Conservation (phyloP, 495 filamentous ascomycete genomes). For the Penicillium arizonense region DNA sequence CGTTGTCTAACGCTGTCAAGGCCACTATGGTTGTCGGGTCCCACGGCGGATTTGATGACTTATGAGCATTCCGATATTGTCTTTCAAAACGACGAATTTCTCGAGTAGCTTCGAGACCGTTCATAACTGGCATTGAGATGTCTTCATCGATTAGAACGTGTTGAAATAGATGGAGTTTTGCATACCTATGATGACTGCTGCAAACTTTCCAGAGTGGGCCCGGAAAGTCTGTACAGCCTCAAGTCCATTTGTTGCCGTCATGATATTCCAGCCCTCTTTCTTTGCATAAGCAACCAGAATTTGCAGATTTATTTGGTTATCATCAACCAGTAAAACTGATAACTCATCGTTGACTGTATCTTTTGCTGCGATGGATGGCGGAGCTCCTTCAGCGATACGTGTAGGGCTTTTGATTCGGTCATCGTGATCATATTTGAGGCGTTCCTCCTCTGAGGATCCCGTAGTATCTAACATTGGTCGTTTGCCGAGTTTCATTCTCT, state of each 20-base stretch:
- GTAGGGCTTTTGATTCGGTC: too few species aligned
- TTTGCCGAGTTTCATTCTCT: neutral
- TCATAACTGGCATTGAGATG: constrained; percentile 84
- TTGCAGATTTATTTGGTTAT: constrained; percentile 39
- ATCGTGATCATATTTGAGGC: too few species aligned
- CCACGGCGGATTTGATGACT: neutral
- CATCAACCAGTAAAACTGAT: constrained; percentile 35
- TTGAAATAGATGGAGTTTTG: neutral
- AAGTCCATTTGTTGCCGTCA: constrained; percentile 47
- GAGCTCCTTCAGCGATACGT: too few species aligned
- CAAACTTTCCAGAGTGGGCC: constrained; percentile 23
- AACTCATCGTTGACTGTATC: neutral
- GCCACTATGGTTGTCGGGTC: constrained; percentile 27
- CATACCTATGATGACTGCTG: constrained; percentile 51
- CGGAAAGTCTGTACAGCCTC: constrained; percentile 51
- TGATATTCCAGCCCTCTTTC: constrained; percentile 29
- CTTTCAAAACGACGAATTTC: constrained; percentile 64
- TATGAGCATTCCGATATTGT: constrained; percentile 22
- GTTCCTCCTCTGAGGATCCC: too few species aligned
- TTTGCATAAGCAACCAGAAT: constrained; percentile 35
- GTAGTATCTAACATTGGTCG: neutral
- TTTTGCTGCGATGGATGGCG: too few species aligned
- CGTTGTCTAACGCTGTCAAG: constrained; percentile 34
- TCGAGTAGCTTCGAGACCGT: constrained; percentile 77
- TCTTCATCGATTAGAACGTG: constrained; percentile 44